Conservation (phyloP, 192 early-diverging fungal genomes). For the Coemansia sp. region DNA sequence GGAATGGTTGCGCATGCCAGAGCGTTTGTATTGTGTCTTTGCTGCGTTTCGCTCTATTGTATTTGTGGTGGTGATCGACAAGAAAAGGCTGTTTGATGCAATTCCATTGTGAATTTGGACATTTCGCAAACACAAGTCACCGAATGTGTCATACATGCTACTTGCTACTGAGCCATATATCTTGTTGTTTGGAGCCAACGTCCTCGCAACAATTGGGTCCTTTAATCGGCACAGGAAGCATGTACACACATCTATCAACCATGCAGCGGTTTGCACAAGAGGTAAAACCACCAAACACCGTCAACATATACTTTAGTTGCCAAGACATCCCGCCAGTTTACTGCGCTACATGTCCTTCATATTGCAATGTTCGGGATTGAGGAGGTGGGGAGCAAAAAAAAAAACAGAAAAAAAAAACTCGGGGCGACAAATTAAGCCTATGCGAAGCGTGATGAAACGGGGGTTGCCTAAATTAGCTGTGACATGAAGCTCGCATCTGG, state of each 20-base stretch:
- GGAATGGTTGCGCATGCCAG: not conserved
- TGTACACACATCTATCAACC: not conserved
- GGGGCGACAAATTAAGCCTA: not conserved
- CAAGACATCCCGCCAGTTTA: not conserved
- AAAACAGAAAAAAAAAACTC: not conserved
- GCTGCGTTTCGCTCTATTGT: not conserved
- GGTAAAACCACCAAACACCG: not conserved
- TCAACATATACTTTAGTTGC: not conserved
- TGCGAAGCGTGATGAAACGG: not conserved
- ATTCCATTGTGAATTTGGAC: not conserved
- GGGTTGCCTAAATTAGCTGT: not conserved
- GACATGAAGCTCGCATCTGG: conserved; percentile 2
- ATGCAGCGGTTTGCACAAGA: not conserved
- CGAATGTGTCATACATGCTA: not conserved
- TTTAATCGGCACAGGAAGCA: not conserved
- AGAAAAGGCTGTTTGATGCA: not conserved
- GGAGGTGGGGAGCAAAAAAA: not conserved
- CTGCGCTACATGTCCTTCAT: not conserved
- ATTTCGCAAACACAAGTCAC: not conserved
- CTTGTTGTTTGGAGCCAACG: not conserved
- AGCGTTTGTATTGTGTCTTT: not conserved
- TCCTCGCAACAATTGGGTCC: no score
- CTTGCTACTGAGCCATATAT: not conserved
- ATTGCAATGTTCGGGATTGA: not conserved
- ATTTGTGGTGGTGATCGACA: not conserved